Base-by-base conservation (phyloP, 805 yeast genomes). In the Kodamaea nitidulidarum region DNA sequence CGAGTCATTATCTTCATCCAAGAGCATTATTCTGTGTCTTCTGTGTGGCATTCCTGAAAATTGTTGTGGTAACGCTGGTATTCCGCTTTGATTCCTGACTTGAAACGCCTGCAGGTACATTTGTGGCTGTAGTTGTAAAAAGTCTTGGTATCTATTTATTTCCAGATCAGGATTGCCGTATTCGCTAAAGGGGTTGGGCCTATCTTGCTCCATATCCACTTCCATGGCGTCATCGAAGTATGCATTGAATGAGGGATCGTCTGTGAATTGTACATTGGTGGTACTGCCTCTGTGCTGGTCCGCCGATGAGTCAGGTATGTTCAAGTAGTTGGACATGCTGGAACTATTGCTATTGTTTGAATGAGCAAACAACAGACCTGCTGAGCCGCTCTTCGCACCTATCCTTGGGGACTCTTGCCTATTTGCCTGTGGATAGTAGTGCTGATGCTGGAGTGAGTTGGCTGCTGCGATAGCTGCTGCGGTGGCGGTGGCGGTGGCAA, bases 141-240 rank as follows among this genome's bases (percentile, higher is more conserved):
- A 41, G 16, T 35, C 32, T 12, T 35, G 37, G 11, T 21, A 17
- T 41, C 17, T 39, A 46, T 31, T 41, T 20, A 29, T 46, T 40
- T 39, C 53, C 15, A 61, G 48, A 38, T 67, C 65, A 4, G 71
- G 72, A 46, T 66, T 60, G 28, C 65, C 72, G 41, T 67, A 69
- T 31, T 61, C 63, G 25, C 59, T 56, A 47, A 69, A 68, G 8
- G 73, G 73, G 34, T 43, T 48, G 7, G 41, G 21, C 28, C 40
- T 41, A 10, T 40, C 41, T 14, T 18, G 41, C 10, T 37, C 32
- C 24, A 11, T 18, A 8, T 36, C 39, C 16, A 39, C 32, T 16
- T 48, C 49, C 38, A 45, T 41, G 34, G 47, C 35, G 35, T 39
- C 42, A 12, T 39, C 42, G 21, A 34, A 29, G 9, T 33, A 39